A percentile compares a stretch with the other conserved stretches of the same genome.
Evolutionary conservation across 495 filamentous ascomycete genomes (phyloP).

Genomic region (Penicillium taxi): DNA sequence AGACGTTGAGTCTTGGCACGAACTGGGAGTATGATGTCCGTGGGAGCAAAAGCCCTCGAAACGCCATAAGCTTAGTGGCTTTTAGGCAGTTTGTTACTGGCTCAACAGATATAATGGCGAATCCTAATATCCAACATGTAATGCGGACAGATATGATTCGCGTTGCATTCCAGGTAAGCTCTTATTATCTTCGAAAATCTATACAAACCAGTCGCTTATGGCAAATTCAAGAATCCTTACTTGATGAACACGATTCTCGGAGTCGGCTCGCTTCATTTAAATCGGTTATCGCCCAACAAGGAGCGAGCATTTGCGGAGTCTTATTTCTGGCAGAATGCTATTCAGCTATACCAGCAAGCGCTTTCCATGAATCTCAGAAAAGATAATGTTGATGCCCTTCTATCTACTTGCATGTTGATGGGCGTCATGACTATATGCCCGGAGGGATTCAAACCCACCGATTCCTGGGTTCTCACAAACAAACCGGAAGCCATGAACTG

Average conservation of each 20-base stretch:
- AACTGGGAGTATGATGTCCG: background rate
- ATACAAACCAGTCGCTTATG: constrained; percentile 4
- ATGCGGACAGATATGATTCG: constrained; percentile 34
- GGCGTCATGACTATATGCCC: constrained; percentile 30
- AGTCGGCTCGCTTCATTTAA: constrained; percentile 33
- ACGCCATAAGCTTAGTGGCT: constrained; percentile 15
- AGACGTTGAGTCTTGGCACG: constrained; percentile 5
- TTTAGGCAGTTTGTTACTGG: constrained; percentile 28
- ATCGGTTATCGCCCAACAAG: constrained; percentile 21
- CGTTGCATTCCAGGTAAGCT: constrained; percentile 31
- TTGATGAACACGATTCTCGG: constrained; percentile 40
- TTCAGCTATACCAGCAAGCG: constrained; percentile 24
- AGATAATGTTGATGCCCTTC: constrained; percentile 30
- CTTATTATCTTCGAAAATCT: background rate
- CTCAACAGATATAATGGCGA: constrained; percentile 23
- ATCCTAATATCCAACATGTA: constrained; percentile 22
- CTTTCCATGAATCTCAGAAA: constrained; percentile 15
- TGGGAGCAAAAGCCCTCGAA: background rate
- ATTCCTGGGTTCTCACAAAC: constrained; percentile 38
- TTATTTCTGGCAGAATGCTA: constrained; percentile 35
- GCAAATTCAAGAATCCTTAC: constrained; percentile 25
- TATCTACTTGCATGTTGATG: constrained; percentile 36
- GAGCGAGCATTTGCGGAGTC: constrained; percentile 27
- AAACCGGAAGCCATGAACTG: constrained; percentile 32
- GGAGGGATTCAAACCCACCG: constrained; percentile 24